phyloP scores from a whole-genome alignment of 768 basidiomycete species.

The Podaxis sp. region DNA sequence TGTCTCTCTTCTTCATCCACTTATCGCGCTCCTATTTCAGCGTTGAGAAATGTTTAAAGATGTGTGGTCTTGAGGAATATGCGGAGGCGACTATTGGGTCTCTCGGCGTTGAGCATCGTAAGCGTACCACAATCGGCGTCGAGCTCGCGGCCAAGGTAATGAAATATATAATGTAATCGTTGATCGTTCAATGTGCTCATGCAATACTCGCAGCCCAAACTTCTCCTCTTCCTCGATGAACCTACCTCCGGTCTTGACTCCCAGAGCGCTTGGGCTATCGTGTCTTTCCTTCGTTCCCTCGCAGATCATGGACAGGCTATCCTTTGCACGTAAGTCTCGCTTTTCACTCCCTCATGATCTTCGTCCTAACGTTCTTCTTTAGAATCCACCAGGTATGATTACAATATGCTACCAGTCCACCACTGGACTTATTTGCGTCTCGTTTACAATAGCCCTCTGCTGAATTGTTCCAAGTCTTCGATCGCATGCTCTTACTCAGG shows the following conservation, averaged over 20 bases:
- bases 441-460: conserved; percentile 3
- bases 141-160: conserved; percentile 82
- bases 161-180: not conserved
- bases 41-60: conserved; percentile 50
- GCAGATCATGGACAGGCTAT: conserved; percentile 86
- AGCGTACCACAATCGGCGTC: conserved; percentile 85
- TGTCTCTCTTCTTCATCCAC: not conserved
- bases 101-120: conserved; percentile 70
- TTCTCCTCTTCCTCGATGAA: conserved; percentile 87
- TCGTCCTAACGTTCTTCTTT: not conserved
- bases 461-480: conserved; percentile 49
- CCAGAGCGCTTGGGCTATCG: conserved; percentile 84
- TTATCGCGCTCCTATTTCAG: conserved; percentile 22
- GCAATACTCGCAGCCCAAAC: conserved; percentile 53
- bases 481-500: conserved; percentile 71
- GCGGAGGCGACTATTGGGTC: conserved; percentile 66
- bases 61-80: conserved; percentile 63
- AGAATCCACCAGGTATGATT: conserved; percentile 65
- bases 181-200: not conserved
- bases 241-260: conserved; percentile 89
- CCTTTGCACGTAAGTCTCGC: conserved; percentile 68
- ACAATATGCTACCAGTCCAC: conserved; percentile 54
- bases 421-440: not conserved
- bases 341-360: not conserved
- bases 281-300: conserved; percentile 72